Percentiles rank a stretch among this genome's conserved stretches.
Conservation (phyloP, 1,139 yeast species). For the Debaryomyces nepalensis region DNA sequence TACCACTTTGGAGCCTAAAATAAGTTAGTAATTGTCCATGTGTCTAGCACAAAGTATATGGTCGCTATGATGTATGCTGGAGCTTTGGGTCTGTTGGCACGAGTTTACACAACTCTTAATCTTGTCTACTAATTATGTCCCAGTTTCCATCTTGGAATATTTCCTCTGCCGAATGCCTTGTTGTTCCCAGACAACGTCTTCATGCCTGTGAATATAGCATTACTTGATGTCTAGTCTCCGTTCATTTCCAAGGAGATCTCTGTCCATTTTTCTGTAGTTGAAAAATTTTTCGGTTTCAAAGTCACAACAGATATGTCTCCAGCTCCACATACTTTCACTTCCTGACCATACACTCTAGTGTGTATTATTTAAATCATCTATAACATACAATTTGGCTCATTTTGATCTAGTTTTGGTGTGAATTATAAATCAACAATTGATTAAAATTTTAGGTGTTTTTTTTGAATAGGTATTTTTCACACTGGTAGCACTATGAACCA, state of each 20-base stretch:
- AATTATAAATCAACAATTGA: conserved; percentile 19
- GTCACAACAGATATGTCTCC: not conserved
- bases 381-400: conserved; percentile 41
- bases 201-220: not conserved
- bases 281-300: conserved; percentile 10
- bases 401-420: conserved; percentile 35
- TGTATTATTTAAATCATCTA: conserved; percentile 1
- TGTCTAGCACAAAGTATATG: conserved; percentile 1
- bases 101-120: not conserved
- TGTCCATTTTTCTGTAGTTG: conserved; percentile 1
- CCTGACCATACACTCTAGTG: not conserved
- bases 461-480: conserved; percentile 18
- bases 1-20: conserved; percentile 89
- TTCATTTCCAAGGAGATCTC: not conserved
- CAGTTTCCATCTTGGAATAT: conserved; percentile 1
- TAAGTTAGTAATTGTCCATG: conserved; percentile 38
- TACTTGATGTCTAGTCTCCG: not conserved
- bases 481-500: conserved; percentile 15
- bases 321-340: conserved; percentile 1
- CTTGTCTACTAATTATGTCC: conserved; percentile 4
- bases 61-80: not conserved
- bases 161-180: not conserved
- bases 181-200: not conserved
- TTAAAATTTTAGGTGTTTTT: conserved; percentile 23
- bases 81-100: not conserved